Evolutionary conservation across 192 early-diverging fungal species (phyloP).

Genomic region (Funneliformis mosseae): DNA sequence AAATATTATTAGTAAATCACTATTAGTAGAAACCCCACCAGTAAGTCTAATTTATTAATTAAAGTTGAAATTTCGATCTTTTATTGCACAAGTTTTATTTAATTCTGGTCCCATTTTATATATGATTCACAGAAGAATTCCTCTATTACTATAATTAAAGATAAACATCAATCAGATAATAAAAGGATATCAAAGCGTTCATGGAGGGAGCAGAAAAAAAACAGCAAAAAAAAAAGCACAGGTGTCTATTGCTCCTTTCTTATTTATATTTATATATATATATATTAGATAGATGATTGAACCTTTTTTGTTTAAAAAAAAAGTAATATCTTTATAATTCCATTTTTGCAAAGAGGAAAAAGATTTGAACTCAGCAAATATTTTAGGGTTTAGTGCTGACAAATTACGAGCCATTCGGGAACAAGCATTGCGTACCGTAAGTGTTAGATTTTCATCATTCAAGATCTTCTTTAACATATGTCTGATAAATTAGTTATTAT

Average conservation of each 20-base stretch:
- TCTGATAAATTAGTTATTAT: not conserved
- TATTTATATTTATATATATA: too few species aligned
- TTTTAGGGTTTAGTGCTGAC: conserved; percentile 71
- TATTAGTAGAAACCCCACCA: not conserved
- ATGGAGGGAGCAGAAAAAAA: too few species aligned
- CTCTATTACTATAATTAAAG: not conserved
- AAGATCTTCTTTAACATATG: not conserved
- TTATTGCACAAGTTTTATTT: not conserved
- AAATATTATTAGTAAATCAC: conserved; percentile 56
- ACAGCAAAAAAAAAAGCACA: too few species aligned
- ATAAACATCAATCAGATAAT: not conserved
- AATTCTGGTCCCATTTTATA: conserved; percentile 26
- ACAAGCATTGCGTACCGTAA: conserved; percentile 57
- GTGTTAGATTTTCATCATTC: conserved; percentile 24
- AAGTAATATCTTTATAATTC: not conserved
- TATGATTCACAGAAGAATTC: not conserved
- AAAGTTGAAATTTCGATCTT: conserved; percentile 32
- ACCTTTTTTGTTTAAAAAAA: not conserved
- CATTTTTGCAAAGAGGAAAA: conserved; percentile 46
- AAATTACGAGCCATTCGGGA: conserved; percentile 61
- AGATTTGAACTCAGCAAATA: conserved; percentile 53
- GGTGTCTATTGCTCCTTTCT: too few species aligned
- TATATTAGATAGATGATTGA: too few species aligned
- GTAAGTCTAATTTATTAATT: not conserved
- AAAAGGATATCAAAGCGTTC: too few species aligned